phyloP scores from a whole-genome alignment of 768 basidiomycete species.

The Mycena kentingensis region DNA sequence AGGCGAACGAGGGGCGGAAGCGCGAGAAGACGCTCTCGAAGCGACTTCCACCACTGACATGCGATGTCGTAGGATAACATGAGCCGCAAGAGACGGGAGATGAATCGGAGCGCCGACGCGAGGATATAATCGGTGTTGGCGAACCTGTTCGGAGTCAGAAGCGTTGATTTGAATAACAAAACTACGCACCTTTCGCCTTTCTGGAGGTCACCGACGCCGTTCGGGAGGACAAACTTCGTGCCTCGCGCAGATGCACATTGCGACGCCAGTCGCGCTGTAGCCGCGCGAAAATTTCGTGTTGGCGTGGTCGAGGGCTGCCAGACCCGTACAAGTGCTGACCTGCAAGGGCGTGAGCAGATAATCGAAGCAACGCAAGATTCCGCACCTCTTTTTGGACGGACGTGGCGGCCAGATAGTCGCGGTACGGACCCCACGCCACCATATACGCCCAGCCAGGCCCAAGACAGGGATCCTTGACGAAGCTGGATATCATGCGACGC shows the following conservation, averaged over 20 bases:
- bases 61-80: constrained; percentile 28
- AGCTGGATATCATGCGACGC: background rate
- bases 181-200: constrained; percentile 24
- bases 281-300: too few relatives aligned
- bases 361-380: background rate
- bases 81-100: background rate
- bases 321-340: background rate
- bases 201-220: background rate
- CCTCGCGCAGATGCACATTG: too few relatives aligned
- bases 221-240: constrained; percentile 2
- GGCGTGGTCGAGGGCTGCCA: background rate
- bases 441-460: background rate
- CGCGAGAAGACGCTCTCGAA: background rate
- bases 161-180: background rate
- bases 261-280: too few relatives aligned
- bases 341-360: background rate
- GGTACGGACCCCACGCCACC: constrained; percentile 6
- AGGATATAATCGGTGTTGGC: constrained; percentile 16
- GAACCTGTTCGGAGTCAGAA: constrained; percentile 1
- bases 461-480: background rate
- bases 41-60: too few relatives aligned
- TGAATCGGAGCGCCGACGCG: background rate
- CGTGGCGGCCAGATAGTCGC: constrained; percentile 6
- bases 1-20: background rate
- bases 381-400: constrained; percentile 12